Percentiles rank a stretch among this genome's conserved stretches.
Conservation (phyloP, 352 stramenopile genomes). For the Plasmopara muralis region DNA sequence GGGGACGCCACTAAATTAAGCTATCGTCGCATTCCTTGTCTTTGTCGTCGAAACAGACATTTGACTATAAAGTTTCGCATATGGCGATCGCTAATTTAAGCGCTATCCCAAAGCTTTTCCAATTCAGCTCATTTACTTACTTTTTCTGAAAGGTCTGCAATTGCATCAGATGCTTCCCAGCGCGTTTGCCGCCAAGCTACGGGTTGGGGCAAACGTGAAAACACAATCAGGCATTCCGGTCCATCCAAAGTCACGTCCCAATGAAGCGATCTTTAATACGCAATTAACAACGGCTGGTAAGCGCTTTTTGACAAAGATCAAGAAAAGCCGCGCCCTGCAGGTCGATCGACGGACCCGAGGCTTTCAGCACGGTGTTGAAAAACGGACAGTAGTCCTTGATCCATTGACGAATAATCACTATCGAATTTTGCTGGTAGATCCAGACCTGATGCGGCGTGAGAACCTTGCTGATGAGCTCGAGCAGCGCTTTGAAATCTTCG, state of each 20-base stretch:
- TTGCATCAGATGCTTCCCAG: conserved; percentile 12
- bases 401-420: conserved; percentile 56
- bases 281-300: conserved; percentile 65
- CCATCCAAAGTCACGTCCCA: conserved; percentile 25
- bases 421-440: conserved; percentile 56
- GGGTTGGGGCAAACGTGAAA: not conserved
- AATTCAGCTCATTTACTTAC: not conserved
- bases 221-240: not conserved
- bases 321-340: conserved; percentile 73
- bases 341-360: conserved; percentile 58
- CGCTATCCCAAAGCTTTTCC: not conserved
- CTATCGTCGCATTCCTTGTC: too few relatives aligned
- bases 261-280: conserved; percentile 75
- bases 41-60: too few relatives aligned
- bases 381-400: conserved; percentile 40
- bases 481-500: conserved; percentile 58
- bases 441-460: conserved; percentile 54
- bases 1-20: too few relatives aligned
- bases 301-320: conserved; percentile 61
- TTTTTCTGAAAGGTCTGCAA: not conserved
- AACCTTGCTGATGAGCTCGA: conserved; percentile 59
- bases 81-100: too few relatives aligned
- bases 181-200: conserved; percentile 10
- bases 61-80: too few relatives aligned
- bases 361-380: conserved; percentile 47